These are phyloP conservation scores for Cyberlindnera euphorbiae DNA, from an alignment of 805 yeast species.

Conservation along the genomic window DNA sequence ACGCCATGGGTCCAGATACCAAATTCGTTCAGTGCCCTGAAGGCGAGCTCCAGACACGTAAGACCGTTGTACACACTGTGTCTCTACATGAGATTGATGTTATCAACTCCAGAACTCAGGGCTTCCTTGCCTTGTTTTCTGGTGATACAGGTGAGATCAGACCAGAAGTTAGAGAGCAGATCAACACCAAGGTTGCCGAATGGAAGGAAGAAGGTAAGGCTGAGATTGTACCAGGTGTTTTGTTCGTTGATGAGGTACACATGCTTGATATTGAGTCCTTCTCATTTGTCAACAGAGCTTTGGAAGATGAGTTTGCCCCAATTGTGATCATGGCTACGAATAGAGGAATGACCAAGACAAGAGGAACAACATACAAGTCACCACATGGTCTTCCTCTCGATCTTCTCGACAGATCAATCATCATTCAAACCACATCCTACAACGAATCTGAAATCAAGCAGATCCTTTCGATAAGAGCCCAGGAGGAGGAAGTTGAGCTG, in stretches of 20 bases:
- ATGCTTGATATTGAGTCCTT: constrained; percentile 97
- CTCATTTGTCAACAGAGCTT: constrained; percentile 90
- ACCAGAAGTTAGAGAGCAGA: constrained; percentile 92
- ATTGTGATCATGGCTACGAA: constrained; percentile 98
- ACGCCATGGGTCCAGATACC: constrained; percentile 98
- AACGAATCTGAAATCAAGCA: constrained; percentile 78
- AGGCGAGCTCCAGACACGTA: constrained; percentile 95
- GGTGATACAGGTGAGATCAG: constrained; percentile 98
- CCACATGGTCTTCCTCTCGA: constrained; percentile 98
- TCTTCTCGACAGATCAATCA: constrained; percentile 87
- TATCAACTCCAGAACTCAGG: constrained; percentile 95
- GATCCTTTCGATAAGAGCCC: constrained; percentile 83
- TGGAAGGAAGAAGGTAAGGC: constrained; percentile 99
- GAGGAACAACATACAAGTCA: constrained; percentile 90
- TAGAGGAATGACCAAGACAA: constrained; percentile 87
- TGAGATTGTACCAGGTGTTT: constrained; percentile 94
- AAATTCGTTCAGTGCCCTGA: constrained; percentile 98
- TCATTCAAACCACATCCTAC: constrained; percentile 81
- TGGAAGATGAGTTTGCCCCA: constrained; percentile 95
- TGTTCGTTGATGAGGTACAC: constrained; percentile 96
- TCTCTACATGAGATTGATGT: constrained; percentile 97
- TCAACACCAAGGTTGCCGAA: constrained; percentile 93
- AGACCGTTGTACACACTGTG: constrained; percentile 96
- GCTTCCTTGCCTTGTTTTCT: constrained; percentile 89
- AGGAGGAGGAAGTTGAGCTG: constrained; percentile 89